A percentile compares a stretch with the other conserved stretches of the same genome.
These are phyloP conservation scores for Backusella luteola DNA, from an alignment of 192 early-diverging fungal genomes.

Conservation along the genomic window DNA sequence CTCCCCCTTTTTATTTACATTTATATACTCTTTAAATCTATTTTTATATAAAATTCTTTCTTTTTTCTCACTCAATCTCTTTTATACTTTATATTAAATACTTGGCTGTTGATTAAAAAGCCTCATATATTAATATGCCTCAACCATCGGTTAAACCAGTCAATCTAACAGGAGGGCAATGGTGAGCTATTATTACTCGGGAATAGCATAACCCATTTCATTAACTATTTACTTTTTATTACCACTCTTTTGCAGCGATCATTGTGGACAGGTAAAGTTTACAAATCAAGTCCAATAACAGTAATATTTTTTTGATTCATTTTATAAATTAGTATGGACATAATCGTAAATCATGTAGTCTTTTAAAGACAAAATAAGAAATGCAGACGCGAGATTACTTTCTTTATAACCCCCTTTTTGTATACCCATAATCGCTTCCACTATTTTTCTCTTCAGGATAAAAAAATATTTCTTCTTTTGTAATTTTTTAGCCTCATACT, in stretches of 20 bases:
- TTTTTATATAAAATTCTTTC: conserved; percentile 11
- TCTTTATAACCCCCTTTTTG: background rate
- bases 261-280: conserved; percentile 16
- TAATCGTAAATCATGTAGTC: conserved; percentile 5
- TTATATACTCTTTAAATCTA: background rate
- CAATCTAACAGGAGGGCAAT: conserved; percentile 14
- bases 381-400: background rate
- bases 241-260: background rate
- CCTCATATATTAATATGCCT: background rate
- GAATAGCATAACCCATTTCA: background rate
- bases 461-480: background rate
- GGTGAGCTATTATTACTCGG: background rate
- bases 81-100: background rate
- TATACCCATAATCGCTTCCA: background rate
- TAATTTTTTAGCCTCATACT: background rate
- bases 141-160: conserved; percentile 1
- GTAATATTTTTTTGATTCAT: background rate
- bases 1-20: background rate
- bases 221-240: background rate
- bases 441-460: background rate
- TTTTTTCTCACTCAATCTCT: background rate
- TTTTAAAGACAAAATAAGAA: background rate
- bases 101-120: background rate
- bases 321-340: conserved; percentile 11
- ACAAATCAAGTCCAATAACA: background rate